A percentile compares a stretch with the other conserved stretches of the same genome.
phyloP scores from a whole-genome alignment of 148 eudicot species.

The Pouteria glomerata region DNA sequence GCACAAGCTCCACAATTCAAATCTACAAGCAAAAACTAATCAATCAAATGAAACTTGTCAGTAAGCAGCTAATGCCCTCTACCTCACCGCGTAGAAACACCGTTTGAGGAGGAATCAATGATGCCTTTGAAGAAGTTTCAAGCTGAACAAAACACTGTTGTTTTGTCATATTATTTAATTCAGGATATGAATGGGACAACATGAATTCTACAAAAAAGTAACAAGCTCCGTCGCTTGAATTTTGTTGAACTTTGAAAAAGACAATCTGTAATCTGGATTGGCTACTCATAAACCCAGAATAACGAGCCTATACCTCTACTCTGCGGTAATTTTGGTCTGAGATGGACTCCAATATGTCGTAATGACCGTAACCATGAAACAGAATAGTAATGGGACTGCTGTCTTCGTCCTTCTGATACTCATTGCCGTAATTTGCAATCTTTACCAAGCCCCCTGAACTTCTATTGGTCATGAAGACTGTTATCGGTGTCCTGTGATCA shows the following conservation, averaged over 20 bases:
- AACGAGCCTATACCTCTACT: neutral
- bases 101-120: too few species aligned
- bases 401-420: constrained; percentile 46
- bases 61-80: too few species aligned
- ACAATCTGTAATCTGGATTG: neutral
- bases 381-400: constrained; percentile 44
- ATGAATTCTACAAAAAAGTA: neutral
- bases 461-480: constrained; percentile 52
- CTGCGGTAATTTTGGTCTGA: neutral
- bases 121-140: neutral
- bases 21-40: too few species aligned
- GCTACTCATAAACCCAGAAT: neutral
- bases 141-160: neutral
- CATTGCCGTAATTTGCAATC: constrained; percentile 63
- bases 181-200: neutral
- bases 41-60: too few species aligned
- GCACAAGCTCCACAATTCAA: too few species aligned
- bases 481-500: constrained; percentile 50
- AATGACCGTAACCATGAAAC: constrained; percentile 83
- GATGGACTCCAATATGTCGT: constrained; percentile 51
- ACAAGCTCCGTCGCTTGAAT: neutral
- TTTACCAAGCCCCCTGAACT: constrained; percentile 39
- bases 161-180: neutral
- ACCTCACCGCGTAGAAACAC: too few species aligned
- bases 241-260: neutral